Percentiles rank a stretch among this genome's conserved stretches.
Conservation (phyloP, 768 basidiomycete species). For the Xerocomellus intermedius region DNA sequence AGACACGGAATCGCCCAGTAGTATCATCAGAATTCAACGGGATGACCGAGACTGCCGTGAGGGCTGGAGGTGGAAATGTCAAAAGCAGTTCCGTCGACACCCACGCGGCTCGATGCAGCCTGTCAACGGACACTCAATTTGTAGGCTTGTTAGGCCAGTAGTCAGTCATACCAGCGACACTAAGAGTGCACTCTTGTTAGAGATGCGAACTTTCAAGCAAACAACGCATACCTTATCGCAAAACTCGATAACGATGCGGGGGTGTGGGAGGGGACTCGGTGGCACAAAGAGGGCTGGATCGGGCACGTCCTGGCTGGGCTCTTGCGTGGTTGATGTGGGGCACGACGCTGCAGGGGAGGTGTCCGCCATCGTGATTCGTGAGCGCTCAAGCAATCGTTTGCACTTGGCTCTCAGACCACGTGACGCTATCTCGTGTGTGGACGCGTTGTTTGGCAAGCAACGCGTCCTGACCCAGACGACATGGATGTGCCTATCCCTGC, state of each 20-base stretch:
- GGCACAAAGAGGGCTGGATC: slow-evolving; percentile 57
- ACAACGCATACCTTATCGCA: slow-evolving; percentile 73
- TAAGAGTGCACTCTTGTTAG: slow-evolving; percentile 27
- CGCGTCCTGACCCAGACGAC: slow-evolving; percentile 14
- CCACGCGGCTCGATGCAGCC: slow-evolving; percentile 93
- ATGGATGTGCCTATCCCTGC: slow-evolving; percentile 11
- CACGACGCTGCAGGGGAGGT: slow-evolving; percentile 1
- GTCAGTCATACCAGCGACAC: slow-evolving; percentile 75
- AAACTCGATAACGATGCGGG: slow-evolving; percentile 83
- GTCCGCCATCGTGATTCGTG: slow-evolving; percentile 25
- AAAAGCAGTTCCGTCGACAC: slow-evolving; percentile 88
- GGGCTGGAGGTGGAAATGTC: slow-evolving; percentile 80
- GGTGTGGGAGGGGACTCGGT: slow-evolving; percentile 45
- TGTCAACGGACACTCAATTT: slow-evolving; percentile 28
- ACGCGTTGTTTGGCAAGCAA: slow-evolving; percentile 50
- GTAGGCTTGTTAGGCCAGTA: background rate
- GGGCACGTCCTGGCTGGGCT: slow-evolving; percentile 24
- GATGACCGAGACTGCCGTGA: slow-evolving; percentile 66
- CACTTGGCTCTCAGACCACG: slow-evolving; percentile 22
- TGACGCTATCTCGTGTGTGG: slow-evolving; percentile 36
- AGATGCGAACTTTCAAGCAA: background rate
- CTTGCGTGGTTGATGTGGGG: slow-evolving; percentile 8
- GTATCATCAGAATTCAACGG: slow-evolving; percentile 81
- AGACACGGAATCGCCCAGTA: slow-evolving; percentile 87
- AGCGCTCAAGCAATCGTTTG: background rate